Base-by-base conservation (phyloP, 352 stramenopile species). In the Pythium plurisporium region DNA sequence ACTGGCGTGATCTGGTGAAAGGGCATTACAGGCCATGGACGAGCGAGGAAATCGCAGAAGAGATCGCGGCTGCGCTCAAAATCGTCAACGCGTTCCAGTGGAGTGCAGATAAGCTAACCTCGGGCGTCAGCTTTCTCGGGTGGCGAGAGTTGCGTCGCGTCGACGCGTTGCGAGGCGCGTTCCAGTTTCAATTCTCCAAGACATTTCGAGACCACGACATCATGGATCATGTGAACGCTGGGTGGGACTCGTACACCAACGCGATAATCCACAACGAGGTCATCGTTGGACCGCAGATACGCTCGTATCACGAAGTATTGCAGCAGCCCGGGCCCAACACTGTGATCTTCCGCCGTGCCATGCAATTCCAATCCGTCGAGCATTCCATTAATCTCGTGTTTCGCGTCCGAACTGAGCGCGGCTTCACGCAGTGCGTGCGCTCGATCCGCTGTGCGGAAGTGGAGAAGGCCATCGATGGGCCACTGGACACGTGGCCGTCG, bases 141-240 rank as follows among this genome's bases (percentile, higher is more conserved):
- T 58, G 50, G 50, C 23, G 37, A 5, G 50, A 58, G 14, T 26
- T 23, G 12, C 37, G 50, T 6, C 50, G 38, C 4, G 17, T 58
- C 11, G 12, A 48, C 12, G 9, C 34, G 0, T 5, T n/a, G 4
- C 8, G 20, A 4, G 17, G 22, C 3, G 25, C 30, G 14, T 27
- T 59, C 17, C 51, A 59, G 29, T 59, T 59, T 29, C 47, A 27
- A 8, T 59, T 59, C 19, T n/a, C 49, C 2, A 59, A 59, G 40
- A 43, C 26, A n/a, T 51, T 44, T 19, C 19, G 22, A 49, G 41
- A 30, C 2, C 38, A 29, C 10, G 25, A 44, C 10, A 23, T 57
- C 12, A 33, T 15, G 36, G n/a, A 57, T 17, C 27, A 47, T 36
- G 15, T 46, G 6, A 6, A 47, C 27, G 20, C 19, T 5, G 34